Evolutionary conservation across 371 early-diverging fungal species (phyloP), one percentile per base, ranked within the genome.

Genomic region (Entomophthora muscae): DNA sequence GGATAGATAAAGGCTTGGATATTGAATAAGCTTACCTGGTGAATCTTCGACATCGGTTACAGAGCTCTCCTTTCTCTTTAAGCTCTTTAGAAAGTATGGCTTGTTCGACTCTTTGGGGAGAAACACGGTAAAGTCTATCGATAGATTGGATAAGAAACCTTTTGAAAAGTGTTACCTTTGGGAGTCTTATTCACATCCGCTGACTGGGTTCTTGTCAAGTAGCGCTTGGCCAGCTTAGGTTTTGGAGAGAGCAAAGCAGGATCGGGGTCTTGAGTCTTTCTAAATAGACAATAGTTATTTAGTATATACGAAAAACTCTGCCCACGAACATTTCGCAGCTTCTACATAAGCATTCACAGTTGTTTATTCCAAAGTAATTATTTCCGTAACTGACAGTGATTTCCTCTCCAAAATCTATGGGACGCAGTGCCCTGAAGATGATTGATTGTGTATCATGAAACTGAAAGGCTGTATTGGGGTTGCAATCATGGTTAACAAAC

Each of bases 401-500:
- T 67, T 96, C 97, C 62, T 91, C 87, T 27, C 93, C 93, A 32
- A 80, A 75, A 12, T 79, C 73, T 29, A 96, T 91, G 12, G 79
- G 76, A 52, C 80, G 75, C 32, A 84, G 53, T 1, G 87, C 89
- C 73, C 86, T 89, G 69, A 94, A 91, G 52, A 80, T 78, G 13
- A 96, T 82, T 21, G 76, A 75, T 61, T 82, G 75, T 22, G 74
- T 69, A 27, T 67, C 67, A 17, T 64, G 61, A 12, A 67, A 52
- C 57, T 67, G 63, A 42, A 70, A 73, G 29, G 61, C 76, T 66
- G 86, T 85, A 66, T 93, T 96, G 0, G 93, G 82, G 57, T 84
- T 75, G 71, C 97, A 96, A 69, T 96, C 95, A 71, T 96, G 97
- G 67, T 96, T 95, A 23, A 90, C 89, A 72, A 96, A 95, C 5